Conservation (phyloP, 2,329 filamentous ascomycete genomes). For the Pseudogymnoascus sp. region DNA sequence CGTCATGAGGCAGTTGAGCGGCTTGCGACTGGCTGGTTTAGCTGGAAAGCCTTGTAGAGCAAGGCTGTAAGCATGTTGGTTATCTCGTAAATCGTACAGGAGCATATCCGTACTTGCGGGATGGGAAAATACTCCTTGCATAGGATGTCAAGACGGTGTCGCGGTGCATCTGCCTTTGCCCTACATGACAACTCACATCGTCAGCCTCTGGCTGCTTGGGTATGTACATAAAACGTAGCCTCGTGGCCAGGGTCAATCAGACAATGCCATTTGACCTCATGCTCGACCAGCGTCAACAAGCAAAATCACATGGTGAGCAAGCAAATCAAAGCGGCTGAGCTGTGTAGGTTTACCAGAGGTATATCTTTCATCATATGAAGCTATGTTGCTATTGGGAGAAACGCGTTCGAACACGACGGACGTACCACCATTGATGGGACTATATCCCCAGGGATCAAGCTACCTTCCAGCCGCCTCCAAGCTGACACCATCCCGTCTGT, state of each 20-base stretch:
- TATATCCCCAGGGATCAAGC: slow-evolving; percentile 12
- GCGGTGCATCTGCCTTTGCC: not conserved
- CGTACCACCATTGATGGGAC: not conserved
- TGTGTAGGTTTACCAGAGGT: slow-evolving; percentile 43
- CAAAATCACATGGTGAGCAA: slow-evolving; percentile 14
- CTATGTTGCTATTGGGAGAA: slow-evolving; percentile 15
- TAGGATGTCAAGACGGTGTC: not conserved
- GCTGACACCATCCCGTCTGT: not conserved
- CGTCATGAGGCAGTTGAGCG: not conserved
- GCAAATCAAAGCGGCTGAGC: slow-evolving; percentile 38
- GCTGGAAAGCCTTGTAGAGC: not conserved
- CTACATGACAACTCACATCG: not conserved
- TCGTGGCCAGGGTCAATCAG: slow-evolving; percentile 27
- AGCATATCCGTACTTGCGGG: not conserved
- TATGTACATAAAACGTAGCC: not conserved
- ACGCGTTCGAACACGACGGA: slow-evolving; percentile 13
- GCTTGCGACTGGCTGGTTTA: not conserved
- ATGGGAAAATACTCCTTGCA: not conserved
- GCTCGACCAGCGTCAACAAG: slow-evolving; percentile 37
- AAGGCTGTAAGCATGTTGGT: not conserved
- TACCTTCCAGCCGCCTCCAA: not conserved
- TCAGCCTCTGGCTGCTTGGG: not conserved
- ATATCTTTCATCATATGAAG: slow-evolving; percentile 21
- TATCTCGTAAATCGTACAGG: not conserved
- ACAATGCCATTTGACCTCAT: slow-evolving; percentile 41